Percentiles rank a stretch among this genome's conserved stretches.
Evolutionary conservation across 2,329 filamentous ascomycete genomes (phyloP).

Genomic region (Trichoderma sp.): DNA sequence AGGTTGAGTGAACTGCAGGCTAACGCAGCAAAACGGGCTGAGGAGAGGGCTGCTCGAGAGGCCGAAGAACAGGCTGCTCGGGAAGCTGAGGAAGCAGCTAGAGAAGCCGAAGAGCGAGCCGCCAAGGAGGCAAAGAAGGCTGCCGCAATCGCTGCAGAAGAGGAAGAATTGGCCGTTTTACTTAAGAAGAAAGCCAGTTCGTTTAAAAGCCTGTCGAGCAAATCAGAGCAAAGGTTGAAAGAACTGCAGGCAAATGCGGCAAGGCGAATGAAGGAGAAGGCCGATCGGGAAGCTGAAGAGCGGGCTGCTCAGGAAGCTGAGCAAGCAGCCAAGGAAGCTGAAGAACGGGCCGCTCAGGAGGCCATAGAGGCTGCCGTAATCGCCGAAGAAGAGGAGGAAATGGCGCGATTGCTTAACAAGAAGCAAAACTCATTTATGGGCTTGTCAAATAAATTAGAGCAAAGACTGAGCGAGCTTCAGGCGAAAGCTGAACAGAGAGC

Average conservation of each 20-base stretch:
- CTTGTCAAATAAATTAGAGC: constrained; percentile 18
- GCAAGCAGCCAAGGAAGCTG: constrained; percentile 23
- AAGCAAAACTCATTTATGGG: constrained; percentile 39
- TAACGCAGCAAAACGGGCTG: constrained; percentile 35
- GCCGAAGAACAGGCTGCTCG: constrained; percentile 33
- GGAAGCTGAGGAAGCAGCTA: constrained; percentile 27
- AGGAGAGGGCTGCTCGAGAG: constrained; percentile 32
- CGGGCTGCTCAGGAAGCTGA: constrained; percentile 26
- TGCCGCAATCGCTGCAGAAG: constrained; percentile 27
- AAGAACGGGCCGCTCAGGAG: constrained; percentile 11
- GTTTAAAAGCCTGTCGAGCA: constrained; percentile 21
- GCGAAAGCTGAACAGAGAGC: constrained; percentile 22
- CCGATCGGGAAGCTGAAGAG: constrained; percentile 11
- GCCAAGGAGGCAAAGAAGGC: constrained; percentile 22
- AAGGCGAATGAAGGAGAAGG: background rate
- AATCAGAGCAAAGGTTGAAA: background rate
- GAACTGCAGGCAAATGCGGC: background rate
- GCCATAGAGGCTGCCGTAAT: constrained; percentile 20
- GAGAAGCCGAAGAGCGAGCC: constrained; percentile 23
- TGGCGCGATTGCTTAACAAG: constrained; percentile 44
- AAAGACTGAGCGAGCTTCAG: background rate
- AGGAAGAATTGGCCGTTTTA: constrained; percentile 39
- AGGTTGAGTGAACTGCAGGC: constrained; percentile 39
- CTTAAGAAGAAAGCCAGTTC: constrained; percentile 47
- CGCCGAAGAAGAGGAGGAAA: constrained; percentile 37